Base-by-base conservation (phyloP, 2,329 filamentous ascomycete genomes). In the Trichoderma hamatum region DNA sequence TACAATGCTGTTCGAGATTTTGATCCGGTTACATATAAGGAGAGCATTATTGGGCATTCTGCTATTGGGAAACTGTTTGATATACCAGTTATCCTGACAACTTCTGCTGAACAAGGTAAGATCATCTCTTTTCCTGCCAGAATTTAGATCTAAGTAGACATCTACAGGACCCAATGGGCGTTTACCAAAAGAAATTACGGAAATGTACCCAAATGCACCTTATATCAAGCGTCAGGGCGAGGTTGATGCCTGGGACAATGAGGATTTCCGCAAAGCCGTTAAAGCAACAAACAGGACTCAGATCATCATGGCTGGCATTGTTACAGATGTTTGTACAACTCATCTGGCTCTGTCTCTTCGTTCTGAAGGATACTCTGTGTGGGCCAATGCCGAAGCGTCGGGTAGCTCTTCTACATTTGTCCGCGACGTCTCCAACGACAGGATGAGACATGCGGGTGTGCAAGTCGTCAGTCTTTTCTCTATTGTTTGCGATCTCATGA, bases 211-310 rank as follows among this genome's bases (percentile, higher is more conserved):
- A 30, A 80, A 86, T 56, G 87, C 89, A 0, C 86, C 91, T 0
- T 80, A 92, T 13, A 86, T 94, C 75, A 82, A 85, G 73, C 88
- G 91, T 43, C 84, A 90, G 70, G 91, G 91, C 49, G 89, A 94
- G 75, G 90, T 94, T 74, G 86, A 93, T 75, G 91, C 91, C 3
- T 93, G 90, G 91, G 92, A 94, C 76, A 93, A 92, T 73, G 73
- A 84, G 3, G 86, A 91, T 0, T 93, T 94, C 81, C 85, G 85
- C 43, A 82, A 82, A 1, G 90, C 91, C 2, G 84, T 94, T 70
- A 80, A 84, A 71, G 89, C 89, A 1, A 86, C 89, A 4, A 86
- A 86, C 69, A 89, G 88, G 77, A 88, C 84, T 34, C 92, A 94
- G 77, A 82, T 94, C 73, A 91, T 94, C 75, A 78, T 94, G 19